Evolutionary conservation across 176 grass and related monocot genomes (phyloP).

Genomic region (Carex cristatella): DNA sequence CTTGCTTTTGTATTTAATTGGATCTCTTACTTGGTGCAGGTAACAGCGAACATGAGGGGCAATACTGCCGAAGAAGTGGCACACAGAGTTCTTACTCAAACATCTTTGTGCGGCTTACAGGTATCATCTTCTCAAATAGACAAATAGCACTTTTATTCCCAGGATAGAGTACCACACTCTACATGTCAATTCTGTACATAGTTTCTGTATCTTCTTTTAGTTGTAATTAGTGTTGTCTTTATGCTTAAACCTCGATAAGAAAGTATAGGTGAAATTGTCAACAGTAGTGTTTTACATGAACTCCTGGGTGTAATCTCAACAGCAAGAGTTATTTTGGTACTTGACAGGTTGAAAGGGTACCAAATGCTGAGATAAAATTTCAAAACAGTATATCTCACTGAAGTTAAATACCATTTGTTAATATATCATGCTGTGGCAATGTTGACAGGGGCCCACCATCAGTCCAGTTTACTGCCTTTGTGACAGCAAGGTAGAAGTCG

Average conservation of each 20-base stretch:
- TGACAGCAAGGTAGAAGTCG: constrained; percentile 56
- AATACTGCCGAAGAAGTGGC: constrained; percentile 83
- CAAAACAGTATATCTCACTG: background rate
- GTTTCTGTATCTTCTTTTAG: background rate
- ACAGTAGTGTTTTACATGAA: background rate
- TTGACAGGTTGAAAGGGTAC: background rate
- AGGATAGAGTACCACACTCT: background rate
- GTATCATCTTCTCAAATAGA: constrained; percentile 21
- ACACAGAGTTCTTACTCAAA: constrained; percentile 76
- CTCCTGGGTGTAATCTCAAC: background rate
- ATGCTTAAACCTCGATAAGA: background rate
- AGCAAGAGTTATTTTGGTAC: background rate
- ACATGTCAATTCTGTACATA: background rate
- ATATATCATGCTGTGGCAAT: constrained; percentile 22
- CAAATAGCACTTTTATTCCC: background rate
- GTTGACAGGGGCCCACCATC: constrained; percentile 82
- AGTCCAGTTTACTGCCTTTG: constrained; percentile 63
- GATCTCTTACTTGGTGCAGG: constrained; percentile 43
- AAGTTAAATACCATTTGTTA: background rate
- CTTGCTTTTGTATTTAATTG: background rate
- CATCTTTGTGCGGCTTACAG: constrained; percentile 79
- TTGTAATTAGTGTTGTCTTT: background rate
- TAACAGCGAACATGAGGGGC: constrained; percentile 94
- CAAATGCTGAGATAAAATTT: background rate
- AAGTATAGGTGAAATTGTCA: background rate